Conservation (phyloP, 2,329 filamentous ascomycete species). For the Talaromyces sp. region DNA sequence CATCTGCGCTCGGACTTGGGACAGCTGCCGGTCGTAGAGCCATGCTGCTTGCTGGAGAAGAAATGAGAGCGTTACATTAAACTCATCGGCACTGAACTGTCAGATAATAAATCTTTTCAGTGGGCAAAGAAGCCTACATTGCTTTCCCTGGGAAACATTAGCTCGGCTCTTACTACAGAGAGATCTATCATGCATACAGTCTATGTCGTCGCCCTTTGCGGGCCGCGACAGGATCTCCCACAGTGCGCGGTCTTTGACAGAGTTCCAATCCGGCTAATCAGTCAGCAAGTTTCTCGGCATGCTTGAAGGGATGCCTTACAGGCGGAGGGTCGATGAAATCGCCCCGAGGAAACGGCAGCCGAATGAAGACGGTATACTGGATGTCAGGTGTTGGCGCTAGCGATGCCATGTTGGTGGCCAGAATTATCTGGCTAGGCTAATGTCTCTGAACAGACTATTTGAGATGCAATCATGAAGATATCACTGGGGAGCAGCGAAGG, state of each 20-base stretch:
- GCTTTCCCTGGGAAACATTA: slow-evolving; percentile 57
- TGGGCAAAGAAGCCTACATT: slow-evolving; percentile 47
- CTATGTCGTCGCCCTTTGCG: slow-evolving; percentile 71
- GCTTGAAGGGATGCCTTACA: slow-evolving; percentile 44
- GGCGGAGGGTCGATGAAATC: slow-evolving; percentile 86
- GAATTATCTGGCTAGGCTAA: not conserved
- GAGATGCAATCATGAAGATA: not conserved
- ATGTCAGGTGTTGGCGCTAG: not conserved
- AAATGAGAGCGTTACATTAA: slow-evolving; percentile 81
- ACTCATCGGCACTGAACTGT: slow-evolving; percentile 57
- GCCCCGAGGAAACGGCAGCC: slow-evolving; percentile 80
- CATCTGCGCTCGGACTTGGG: slow-evolving; percentile 86
- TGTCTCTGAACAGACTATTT: not conserved
- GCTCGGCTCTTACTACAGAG: not conserved
- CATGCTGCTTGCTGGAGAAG: slow-evolving; percentile 89
- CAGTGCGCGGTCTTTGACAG: slow-evolving; percentile 75
- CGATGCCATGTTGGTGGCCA: not conserved
- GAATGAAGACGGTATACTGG: slow-evolving; percentile 66
- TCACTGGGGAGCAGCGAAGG: not conserved
- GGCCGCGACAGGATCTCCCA: slow-evolving; percentile 86
- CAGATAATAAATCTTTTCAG: not conserved
- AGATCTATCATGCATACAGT: slow-evolving; percentile 57
- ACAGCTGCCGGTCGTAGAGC: slow-evolving; percentile 84
- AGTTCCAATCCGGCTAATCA: slow-evolving; percentile 75
- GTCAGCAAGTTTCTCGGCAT: not conserved